Evolutionary conservation across 371 early-diverging fungal genomes (phyloP), one percentile per base, ranked within the genome.

Genomic region (Rhizopus delemar): DNA sequence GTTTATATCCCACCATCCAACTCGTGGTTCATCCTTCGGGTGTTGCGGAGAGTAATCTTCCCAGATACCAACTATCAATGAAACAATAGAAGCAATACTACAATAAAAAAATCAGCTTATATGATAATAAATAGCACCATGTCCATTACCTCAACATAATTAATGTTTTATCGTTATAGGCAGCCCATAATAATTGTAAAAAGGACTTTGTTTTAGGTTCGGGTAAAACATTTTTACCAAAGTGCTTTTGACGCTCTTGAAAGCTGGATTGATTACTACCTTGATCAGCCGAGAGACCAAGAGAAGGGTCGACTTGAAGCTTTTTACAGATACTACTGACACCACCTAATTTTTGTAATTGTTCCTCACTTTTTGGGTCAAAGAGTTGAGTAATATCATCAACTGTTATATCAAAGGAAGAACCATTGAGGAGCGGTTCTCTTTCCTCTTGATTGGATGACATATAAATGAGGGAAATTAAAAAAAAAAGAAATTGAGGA

Each of bases 61-160:
- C 68, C 81, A 86, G 22, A 92, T 75, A 45, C 94, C 92, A 59
- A 92, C 78, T 35, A 85, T 87, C 43, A 93, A 66, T 15, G 91
- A 90, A 3, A 92, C 81, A n/a, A 86, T 48, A 2, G 93, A 89
- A 34, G 93, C 93, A 58, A 90, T 78, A 50, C 85, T 86, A 62
- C 88, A 63, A 38, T 46, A 51, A 46, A 38, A 29, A 8, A 32
- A 41, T 43, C 9, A 41, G 35, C 22, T 50, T 29, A 28, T 5
- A 54, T 34, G 61, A 74, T 33, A 29, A 39, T 49, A 13, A 29
- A 31, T 33, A 31, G 11, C 46, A 53, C 54, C 38, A 62, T 60
- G 62, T 61, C 66, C 61, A 58, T 53, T 57, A 57, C 59, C 41
- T 63, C 28, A 61, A 61, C 81, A 56, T 85, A 77, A 86, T 84